A percentile compares a stretch with the other conserved stretches of the same genome.
These are phyloP conservation scores for Fusarium temperatum DNA, from an alignment of 2,329 filamentous ascomycete genomes.

Conservation along the genomic window DNA sequence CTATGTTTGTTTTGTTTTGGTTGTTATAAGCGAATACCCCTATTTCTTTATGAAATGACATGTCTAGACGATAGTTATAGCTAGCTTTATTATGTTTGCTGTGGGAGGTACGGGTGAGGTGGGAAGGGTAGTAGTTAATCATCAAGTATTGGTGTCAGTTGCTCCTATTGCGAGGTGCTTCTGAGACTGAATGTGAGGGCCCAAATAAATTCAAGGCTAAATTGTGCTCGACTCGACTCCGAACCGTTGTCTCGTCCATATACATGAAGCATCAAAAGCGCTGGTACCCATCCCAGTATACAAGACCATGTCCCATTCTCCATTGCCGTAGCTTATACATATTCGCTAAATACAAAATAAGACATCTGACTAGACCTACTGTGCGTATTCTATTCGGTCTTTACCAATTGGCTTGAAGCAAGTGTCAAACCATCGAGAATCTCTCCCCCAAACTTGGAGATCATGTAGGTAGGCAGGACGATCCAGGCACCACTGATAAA, in stretches of 20 bases:
- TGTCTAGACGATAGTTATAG: slow-evolving; percentile 21
- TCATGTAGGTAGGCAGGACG: slow-evolving; percentile 61
- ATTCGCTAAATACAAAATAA: not conserved
- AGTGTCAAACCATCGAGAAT: slow-evolving; percentile 57
- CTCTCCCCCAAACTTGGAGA: slow-evolving; percentile 58
- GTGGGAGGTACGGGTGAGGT: not conserved
- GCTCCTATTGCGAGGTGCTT: not conserved
- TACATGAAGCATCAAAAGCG: not conserved
- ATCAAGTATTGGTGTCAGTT: not conserved
- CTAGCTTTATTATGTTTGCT: slow-evolving; percentile 24
- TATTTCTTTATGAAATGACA: slow-evolving; percentile 30
- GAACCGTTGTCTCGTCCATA: not conserved
- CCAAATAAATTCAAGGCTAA: not conserved
- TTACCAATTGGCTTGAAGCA: slow-evolving; percentile 46
- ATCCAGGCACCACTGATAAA: slow-evolving; percentile 62
- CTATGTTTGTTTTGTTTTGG: not conserved
- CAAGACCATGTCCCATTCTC: slow-evolving; percentile 11
- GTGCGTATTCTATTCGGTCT: not conserved
- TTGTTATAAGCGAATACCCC: slow-evolving; percentile 40
- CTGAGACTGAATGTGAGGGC: not conserved
- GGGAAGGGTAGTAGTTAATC: not conserved
- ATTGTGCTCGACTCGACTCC: not conserved
- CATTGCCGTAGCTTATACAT: slow-evolving; percentile 1
- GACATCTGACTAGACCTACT: fast-evolving
- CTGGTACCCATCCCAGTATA: not conserved